Evolutionary conservation across 495 filamentous ascomycete species (phyloP), one percentile per base, ranked within the genome.

Genomic region (Lindgomyces ingoldianus): DNA sequence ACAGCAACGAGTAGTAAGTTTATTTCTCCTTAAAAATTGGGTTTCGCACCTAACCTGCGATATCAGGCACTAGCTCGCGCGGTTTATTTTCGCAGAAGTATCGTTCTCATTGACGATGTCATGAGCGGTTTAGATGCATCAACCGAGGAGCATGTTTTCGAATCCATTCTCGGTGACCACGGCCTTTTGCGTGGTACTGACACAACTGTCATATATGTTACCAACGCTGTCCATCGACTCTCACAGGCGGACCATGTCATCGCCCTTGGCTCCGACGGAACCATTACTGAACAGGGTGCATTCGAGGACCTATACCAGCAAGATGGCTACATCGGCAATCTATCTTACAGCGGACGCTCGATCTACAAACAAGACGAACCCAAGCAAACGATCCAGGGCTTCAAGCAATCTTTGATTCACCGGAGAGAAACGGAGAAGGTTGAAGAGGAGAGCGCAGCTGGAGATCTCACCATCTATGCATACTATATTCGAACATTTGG

Each of bases 191-290:
- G 74, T 22, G 57, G 73, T 55, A 30, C 46, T 6, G 65, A 70
- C 4, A 76, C 74, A 0, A 80, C 80, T 0, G 75, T 81, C 2
- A 64, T 83, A 4, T 59, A 78, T 44, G 72, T 77, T 11, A 77
- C 75, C 33, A 46, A 54, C 18, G 24, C 60, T 18, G 29, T 52
- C 33, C 46, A 52, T 42, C 49, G 30, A 22, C 33, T 53, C 26
- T 33, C 24, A 9, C 49, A 60, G 21, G 66, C 66, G 19, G 67
- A 72, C 50, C 61, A 68, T 19, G 56, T 69, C 26, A 47, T 72
- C 36, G 26, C 69, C 16, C 19, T 29, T 12, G 57, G 56, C 22
- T 22, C 25, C 69, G 74, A 42, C 18, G 66, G 66, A 19, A 62
- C 25, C 6, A 60, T 72, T 21, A n/a, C 45, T n/a, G 49, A 72